These are phyloP conservation scores for Dacryopinax primogenitus DNA, from an alignment of 768 basidiomycete genomes.

Conservation along the genomic window DNA sequence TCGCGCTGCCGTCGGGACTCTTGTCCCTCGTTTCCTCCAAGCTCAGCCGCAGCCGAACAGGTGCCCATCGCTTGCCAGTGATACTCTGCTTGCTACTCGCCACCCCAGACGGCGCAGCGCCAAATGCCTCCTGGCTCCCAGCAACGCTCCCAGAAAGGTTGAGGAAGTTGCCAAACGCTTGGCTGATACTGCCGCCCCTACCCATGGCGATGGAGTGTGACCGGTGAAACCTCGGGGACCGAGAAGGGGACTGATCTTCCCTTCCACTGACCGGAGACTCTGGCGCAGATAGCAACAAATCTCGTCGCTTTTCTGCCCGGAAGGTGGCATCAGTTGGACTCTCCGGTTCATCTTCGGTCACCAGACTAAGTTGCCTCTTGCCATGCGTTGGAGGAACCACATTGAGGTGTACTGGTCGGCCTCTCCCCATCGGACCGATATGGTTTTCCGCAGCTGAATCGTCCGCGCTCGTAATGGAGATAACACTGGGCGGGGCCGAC, in stretches of 20 bases:
- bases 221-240: not conserved
- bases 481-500: not conserved
- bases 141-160: not conserved
- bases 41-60: not conserved
- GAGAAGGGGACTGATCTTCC: not conserved
- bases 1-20: conserved; percentile 2
- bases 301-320: not conserved
- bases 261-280: not conserved
- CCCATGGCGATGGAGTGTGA: not conserved
- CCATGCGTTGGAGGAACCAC: not conserved
- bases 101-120: not conserved
- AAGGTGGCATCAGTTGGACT: not conserved
- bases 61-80: not conserved
- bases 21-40: conserved; percentile 3
- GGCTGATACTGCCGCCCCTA: not conserved
- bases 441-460: not conserved
- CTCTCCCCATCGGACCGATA: not conserved
- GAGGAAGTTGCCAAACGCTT: not conserved
- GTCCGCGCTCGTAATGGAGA: not conserved
- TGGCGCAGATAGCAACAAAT: not conserved
- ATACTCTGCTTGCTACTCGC: not conserved
- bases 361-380: not conserved
- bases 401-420: not conserved
- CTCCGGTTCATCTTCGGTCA: not conserved
- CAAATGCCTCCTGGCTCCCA: not conserved